Evolutionary conservation across 2,329 filamentous ascomycete genomes (phyloP), one percentile per base, ranked within the genome.

Genomic region (Aureobasidium sp.): DNA sequence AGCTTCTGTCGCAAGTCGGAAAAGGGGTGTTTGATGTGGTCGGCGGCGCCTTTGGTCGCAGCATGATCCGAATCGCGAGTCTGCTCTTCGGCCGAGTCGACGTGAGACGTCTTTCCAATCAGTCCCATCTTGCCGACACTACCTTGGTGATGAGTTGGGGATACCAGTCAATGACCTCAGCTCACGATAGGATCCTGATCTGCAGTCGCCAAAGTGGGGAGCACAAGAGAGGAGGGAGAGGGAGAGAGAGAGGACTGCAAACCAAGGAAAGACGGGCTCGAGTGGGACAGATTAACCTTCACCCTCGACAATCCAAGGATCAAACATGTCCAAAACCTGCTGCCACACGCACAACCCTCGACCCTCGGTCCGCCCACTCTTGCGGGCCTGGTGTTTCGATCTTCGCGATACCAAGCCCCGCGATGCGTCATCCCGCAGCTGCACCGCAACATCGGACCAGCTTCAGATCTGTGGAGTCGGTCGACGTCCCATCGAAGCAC

Each of bases 1-100:
- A 75, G 65, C 64, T 74, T 75, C 49, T 73, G 64, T 41, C 71
- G 67, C 6, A 74, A 57, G 3, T 58, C 59, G 14, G 59, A 42
- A 38, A 62, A 60, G 11, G 59, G 58, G 39, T 61, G 56, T 42
- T 55, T 58, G 24, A 61, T 45, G 45, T 59, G 60, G 34, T 60
- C 61, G 30, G 14, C 38, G 11, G 48, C 47, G n/a, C 41, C 34
- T 17, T 44, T 29, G 19, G 35, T 32, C 35, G 39, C 8, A 17
- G 44, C 47, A 17, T 48, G 17, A 0, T 25, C 25, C 5, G 45
- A 32, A 39, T 51, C 39, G 22, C 37, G 44, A 22, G 17, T 22
- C 7, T 48, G 42, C 17, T 40, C 52, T 6, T 24, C 38, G 4
- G 47, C 3, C 11, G 29, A 6, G 27, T 41, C 45, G 16, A 49